These are phyloP conservation scores for Melanogaster broomeanus DNA, from an alignment of 768 basidiomycete species.

Conservation along the genomic window DNA sequence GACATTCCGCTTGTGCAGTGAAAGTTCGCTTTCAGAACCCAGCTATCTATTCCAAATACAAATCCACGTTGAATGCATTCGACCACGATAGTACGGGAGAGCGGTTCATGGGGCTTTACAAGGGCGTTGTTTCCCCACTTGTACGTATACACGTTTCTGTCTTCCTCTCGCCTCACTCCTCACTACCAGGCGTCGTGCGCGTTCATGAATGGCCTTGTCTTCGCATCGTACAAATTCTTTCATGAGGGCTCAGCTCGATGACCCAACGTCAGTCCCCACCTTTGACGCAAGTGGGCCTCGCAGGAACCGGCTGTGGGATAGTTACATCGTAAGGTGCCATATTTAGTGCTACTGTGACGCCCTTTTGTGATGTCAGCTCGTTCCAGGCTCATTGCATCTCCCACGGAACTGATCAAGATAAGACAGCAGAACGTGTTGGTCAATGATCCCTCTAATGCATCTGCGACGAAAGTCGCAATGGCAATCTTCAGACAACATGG, in stretches of 20 bases:
- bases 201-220: conserved; percentile 83
- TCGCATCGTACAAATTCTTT: conserved; percentile 83
- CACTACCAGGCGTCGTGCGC: conserved; percentile 60
- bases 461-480: conserved; percentile 53
- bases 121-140: conserved; percentile 80
- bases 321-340: conserved; percentile 64
- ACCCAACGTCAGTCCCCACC: conserved; percentile 51
- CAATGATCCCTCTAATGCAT: conserved; percentile 36
- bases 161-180: background rate
- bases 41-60: conserved; percentile 54
- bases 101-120: conserved; percentile 65
- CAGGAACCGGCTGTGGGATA: conserved; percentile 80
- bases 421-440: conserved; percentile 63
- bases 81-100: conserved; percentile 69
- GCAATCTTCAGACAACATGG: conserved; percentile 59
- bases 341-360: background rate
- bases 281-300: conserved; percentile 72
- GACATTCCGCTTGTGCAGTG: conserved; percentile 41
- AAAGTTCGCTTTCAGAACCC: conserved; percentile 83
- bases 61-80: conserved; percentile 65
- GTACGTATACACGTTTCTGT: conserved; percentile 40
- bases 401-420: conserved; percentile 89
- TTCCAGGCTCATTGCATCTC: conserved; percentile 70
- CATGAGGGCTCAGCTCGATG: conserved; percentile 62
- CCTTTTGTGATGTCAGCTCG: background rate